Percentiles rank a stretch among this genome's conserved stretches.
phyloP scores from a whole-genome alignment of 164 flowering plant species.

The Taxillus chinensis region DNA sequence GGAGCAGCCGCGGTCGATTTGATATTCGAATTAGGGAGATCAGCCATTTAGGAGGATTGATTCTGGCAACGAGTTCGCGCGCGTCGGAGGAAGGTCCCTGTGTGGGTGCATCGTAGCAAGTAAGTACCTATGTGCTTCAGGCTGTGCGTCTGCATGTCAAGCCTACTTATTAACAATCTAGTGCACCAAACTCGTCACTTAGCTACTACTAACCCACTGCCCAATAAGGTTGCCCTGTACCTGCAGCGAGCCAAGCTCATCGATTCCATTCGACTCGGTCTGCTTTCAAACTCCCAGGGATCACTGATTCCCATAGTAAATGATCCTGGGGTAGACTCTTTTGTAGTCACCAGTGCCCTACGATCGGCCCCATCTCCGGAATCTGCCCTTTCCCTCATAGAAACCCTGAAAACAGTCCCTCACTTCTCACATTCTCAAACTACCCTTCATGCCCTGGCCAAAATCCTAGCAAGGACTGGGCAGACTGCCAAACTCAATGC shows the following conservation, averaged over 20 bases:
- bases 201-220: slow-evolving; percentile 15
- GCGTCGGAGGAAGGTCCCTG: too few relatives aligned
- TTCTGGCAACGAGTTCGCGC: too few relatives aligned
- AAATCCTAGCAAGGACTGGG: slow-evolving; percentile 42
- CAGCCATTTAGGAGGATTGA: too few relatives aligned
- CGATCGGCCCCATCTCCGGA: slow-evolving; percentile 70
- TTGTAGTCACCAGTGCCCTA: slow-evolving; percentile 61
- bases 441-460: slow-evolving; percentile 56
- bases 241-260: slow-evolving; percentile 51
- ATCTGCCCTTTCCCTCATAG: slow-evolving; percentile 54
- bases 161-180: background rate
- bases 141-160: too few relatives aligned
- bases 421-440: slow-evolving; percentile 37
- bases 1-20: too few relatives aligned
- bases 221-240: slow-evolving; percentile 18
- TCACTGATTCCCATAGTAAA: slow-evolving; percentile 28
- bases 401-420: slow-evolving; percentile 32
- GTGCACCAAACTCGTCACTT: slow-evolving; percentile 25
- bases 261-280: slow-evolving; percentile 54
- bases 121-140: too few relatives aligned
- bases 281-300: slow-evolving; percentile 34
- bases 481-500: slow-evolving; percentile 37
- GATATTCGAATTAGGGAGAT: too few relatives aligned
- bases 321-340: slow-evolving; percentile 52
- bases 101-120: too few relatives aligned